A percentile compares a stretch with the other conserved stretches of the same genome.
Evolutionary conservation across 495 filamentous ascomycete genomes (phyloP).

Genomic region (Sphaerosporella brunnea): DNA sequence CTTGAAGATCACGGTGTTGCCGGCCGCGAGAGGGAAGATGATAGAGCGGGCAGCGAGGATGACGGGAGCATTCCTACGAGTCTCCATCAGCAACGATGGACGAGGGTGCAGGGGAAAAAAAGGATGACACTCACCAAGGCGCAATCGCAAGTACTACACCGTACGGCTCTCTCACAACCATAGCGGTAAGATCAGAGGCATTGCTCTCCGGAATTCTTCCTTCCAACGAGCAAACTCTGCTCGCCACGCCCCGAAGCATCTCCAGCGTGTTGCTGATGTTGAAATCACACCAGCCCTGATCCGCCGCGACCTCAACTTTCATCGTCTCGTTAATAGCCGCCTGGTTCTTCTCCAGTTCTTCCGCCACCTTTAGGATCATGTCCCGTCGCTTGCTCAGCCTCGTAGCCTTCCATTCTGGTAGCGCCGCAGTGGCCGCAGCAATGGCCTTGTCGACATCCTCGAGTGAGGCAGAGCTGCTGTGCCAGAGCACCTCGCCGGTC

Average conservation of each 20-base stretch:
- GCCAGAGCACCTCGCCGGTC: slow-evolving; percentile 42
- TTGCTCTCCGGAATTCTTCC: slow-evolving; percentile 42
- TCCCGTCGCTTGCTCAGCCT: slow-evolving; percentile 45
- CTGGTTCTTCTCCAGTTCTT: slow-evolving; percentile 43
- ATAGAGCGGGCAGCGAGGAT: slow-evolving; percentile 52
- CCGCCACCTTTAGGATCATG: slow-evolving; percentile 53
- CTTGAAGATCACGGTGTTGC: slow-evolving; percentile 63
- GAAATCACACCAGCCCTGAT: slow-evolving; percentile 37
- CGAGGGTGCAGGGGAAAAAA: neutral
- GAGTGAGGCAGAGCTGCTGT: slow-evolving; percentile 43
- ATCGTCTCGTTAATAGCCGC: slow-evolving; percentile 48
- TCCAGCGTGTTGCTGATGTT: slow-evolving; percentile 44
- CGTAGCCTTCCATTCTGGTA: slow-evolving; percentile 50
- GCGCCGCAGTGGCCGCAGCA: slow-evolving; percentile 47
- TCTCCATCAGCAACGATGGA: neutral
- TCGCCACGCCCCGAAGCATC: slow-evolving; percentile 53
- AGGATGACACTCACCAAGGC: slow-evolving; percentile 49
- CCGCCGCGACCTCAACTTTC: slow-evolving; percentile 50
- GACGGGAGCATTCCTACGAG: slow-evolving; percentile 50
- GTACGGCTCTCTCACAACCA: slow-evolving; percentile 65
- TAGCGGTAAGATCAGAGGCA: slow-evolving; percentile 30
- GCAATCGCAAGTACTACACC: slow-evolving; percentile 69
- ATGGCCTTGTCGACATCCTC: slow-evolving; percentile 45
- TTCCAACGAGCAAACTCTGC: slow-evolving; percentile 40
- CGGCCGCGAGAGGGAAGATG: slow-evolving; percentile 60